These are phyloP conservation scores for Diaporthe australafricana DNA, from an alignment of 2,329 filamentous ascomycete genomes.

Conservation along the genomic window DNA sequence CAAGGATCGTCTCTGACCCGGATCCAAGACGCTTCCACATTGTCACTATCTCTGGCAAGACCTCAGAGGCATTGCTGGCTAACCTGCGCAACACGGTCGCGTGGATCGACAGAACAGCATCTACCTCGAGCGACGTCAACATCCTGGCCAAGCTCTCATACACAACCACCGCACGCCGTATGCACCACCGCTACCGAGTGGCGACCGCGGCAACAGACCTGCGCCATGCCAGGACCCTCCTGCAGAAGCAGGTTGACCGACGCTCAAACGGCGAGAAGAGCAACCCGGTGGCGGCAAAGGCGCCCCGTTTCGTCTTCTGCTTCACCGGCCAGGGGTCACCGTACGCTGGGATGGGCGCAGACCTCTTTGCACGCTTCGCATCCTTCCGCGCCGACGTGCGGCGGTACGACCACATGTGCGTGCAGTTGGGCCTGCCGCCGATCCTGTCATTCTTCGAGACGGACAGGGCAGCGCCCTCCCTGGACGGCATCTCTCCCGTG, in stretches of 20 bases:
- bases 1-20: neutral
- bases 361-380: conserved; percentile 46
- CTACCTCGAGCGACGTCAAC: conserved; percentile 57
- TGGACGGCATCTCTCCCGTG: conserved; percentile 56
- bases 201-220: neutral
- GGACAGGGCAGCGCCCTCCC: conserved; percentile 49
- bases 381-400: neutral
- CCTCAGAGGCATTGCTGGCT: conserved; percentile 59
- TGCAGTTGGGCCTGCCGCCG: neutral
- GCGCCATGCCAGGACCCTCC: neutral
- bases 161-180: conserved; percentile 74
- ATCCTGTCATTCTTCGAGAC: conserved; percentile 39
- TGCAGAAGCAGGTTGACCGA: neutral
- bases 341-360: conserved; percentile 55
- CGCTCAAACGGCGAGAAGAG: conserved; percentile 48
- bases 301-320: conserved; percentile 56
- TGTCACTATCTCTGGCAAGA: conserved; percentile 68
- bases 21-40: conserved; percentile 57
- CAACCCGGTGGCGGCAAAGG: conserved; percentile 43
- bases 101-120: conserved; percentile 59
- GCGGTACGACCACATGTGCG: neutral
- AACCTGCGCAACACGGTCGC: neutral
- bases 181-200: conserved; percentile 59
- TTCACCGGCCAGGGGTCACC: conserved; percentile 63
- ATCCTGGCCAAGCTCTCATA: conserved; percentile 70